Evolutionary conservation across 1,139 yeast species (phyloP), one percentile per base, ranked within the genome.

Genomic region (Pneumocystis oryctolagi): DNA sequence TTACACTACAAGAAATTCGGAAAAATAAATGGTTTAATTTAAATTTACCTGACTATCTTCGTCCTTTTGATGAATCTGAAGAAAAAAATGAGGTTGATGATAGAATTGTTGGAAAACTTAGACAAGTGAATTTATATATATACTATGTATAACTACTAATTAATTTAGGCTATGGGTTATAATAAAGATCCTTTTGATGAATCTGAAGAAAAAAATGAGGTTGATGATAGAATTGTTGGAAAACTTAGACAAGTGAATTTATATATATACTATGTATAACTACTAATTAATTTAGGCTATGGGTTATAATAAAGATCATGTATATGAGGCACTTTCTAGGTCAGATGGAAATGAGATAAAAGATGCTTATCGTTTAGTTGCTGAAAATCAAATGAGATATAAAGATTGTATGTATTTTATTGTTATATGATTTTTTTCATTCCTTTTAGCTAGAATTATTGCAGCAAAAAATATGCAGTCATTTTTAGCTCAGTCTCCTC

Each of bases 21-120:
- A 89, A 90, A 71, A 97, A 92, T 72, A 92, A 88, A 67, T 92
- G 99, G 99, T 92, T 92, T 76, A 85, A 84, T 69, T 84, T 83
- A 14, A 89, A 83, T 64, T 80, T 94, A 67, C 89, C 92, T 59
- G 90, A 85, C 30, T 89, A 90, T 71, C 79, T 92, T 68, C 77
- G 86, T 66, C 94, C 96, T 1, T 86, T 85, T 60, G 81, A 67
- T 62, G 70, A 69, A 66, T 69, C 65, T 18, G 65, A 60, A 47
- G 63, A 66, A 40, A 71, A 68, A 25, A 75, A 76, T 64, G 78
- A 75, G 62, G 78, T 88, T 62, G 95, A 89, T 73, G 94, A 87
- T 66, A 85, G 84, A 69, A 87, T 89, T 25, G 87, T 92, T 30
- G 78, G 80, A 60, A 90, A 94, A 2, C 80, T 94, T 70, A 82